Evolutionary conservation across 2,329 filamentous ascomycete genomes (phyloP).

Genomic region (Fusarium neocosmosporiellum): DNA sequence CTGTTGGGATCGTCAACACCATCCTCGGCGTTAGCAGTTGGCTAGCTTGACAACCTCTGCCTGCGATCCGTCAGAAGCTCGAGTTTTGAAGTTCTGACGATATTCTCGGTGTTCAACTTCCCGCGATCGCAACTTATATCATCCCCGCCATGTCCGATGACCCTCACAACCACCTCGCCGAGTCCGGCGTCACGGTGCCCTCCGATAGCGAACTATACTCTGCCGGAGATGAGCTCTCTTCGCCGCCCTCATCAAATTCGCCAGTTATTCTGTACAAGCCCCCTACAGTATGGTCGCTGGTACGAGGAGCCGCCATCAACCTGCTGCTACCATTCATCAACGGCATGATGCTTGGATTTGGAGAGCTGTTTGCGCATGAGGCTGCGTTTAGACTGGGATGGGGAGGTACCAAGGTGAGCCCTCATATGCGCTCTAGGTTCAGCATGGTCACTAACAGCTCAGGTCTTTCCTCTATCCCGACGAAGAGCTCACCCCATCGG

Average conservation of each 20-base stretch:
- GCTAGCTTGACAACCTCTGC: slow-evolving; percentile 17
- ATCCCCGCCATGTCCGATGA: slow-evolving; percentile 63
- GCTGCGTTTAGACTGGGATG: slow-evolving; percentile 93
- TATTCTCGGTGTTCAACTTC: neutral
- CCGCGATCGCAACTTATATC: neutral
- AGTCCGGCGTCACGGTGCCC: slow-evolving; percentile 80
- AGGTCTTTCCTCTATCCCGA: slow-evolving; percentile 70
- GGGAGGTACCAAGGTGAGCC: slow-evolving; percentile 86
- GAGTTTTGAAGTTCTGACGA: neutral
- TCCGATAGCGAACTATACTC: slow-evolving; percentile 89
- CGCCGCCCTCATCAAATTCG: slow-evolving; percentile 71
- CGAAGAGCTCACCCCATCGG: slow-evolving; percentile 76
- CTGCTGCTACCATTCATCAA: slow-evolving; percentile 96
- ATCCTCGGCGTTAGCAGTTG: slow-evolving; percentile 23
- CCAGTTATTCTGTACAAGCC: slow-evolving; percentile 89
- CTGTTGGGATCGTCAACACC: slow-evolving; percentile 36
- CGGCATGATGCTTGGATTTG: slow-evolving; percentile 97
- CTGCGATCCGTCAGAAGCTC: neutral
- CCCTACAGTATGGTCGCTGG: slow-evolving; percentile 85
- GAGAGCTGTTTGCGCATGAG: slow-evolving; percentile 96
- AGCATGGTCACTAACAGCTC: slow-evolving; percentile 20
- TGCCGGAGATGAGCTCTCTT: slow-evolving; percentile 70
- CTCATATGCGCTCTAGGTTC: neutral
- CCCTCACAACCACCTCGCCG: slow-evolving; percentile 67
- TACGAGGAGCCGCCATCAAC: slow-evolving; percentile 94